Evolutionary conservation across 371 early-diverging fungal species (phyloP).

Genomic region (Lichtheimia ramosa): DNA sequence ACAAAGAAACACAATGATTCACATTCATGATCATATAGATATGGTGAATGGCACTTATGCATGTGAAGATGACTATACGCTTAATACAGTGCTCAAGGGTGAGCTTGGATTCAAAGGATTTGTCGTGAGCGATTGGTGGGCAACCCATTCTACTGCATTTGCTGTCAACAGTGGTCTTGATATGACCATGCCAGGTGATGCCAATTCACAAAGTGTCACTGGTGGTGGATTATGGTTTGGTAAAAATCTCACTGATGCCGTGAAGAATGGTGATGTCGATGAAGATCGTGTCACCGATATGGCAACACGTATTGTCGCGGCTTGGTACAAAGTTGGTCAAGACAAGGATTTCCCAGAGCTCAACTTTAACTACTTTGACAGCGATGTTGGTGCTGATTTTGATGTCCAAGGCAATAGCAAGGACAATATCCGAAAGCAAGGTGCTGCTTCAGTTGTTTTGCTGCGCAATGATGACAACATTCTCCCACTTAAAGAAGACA

Average conservation of each 20-base stretch:
- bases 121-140: constrained; percentile 27
- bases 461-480: constrained; percentile 51
- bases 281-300: constrained; percentile 44
- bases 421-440: constrained; percentile 37
- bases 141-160: constrained; percentile 19
- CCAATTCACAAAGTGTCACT: constrained; percentile 16
- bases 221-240: constrained; percentile 33
- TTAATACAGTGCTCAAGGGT: constrained; percentile 37
- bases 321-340: constrained; percentile 51
- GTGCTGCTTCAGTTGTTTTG: constrained; percentile 53
- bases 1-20: constrained; percentile 7
- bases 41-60: constrained; percentile 39
- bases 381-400: constrained; percentile 12
- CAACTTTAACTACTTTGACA: constrained; percentile 21
- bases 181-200: constrained; percentile 54
- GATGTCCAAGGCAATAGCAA: constrained; percentile 48
- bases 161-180: constrained; percentile 42
- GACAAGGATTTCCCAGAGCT: constrained; percentile 36
- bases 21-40: constrained; percentile 20
- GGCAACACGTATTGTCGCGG: constrained; percentile 56
- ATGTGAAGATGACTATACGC: constrained; percentile 34
- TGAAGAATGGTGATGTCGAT: constrained; percentile 20
- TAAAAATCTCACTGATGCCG: constrained; percentile 27
- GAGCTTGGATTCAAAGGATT: constrained; percentile 37
- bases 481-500: constrained; percentile 34